Conservation (phyloP, 2,329 filamentous ascomycete species). For the Xylaria hypoxylon region DNA sequence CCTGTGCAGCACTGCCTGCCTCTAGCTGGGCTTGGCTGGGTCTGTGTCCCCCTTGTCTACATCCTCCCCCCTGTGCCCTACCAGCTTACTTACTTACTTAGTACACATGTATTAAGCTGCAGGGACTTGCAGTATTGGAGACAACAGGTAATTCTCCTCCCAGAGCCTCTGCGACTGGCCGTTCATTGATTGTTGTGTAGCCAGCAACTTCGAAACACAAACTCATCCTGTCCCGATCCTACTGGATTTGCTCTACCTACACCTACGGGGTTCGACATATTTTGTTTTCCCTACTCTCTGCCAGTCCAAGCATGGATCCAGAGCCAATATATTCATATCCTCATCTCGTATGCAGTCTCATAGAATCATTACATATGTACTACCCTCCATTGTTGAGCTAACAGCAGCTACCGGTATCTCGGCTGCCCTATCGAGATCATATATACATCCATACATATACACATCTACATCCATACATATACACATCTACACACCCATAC, state of each 20-base stretch:
- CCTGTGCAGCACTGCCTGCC: conserved; percentile 13
- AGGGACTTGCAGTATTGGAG: conserved; percentile 6
- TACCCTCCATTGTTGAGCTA: conserved; percentile 12
- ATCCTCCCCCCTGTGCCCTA: conserved; percentile 4
- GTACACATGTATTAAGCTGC: conserved; percentile 21
- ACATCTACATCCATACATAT: background rate
- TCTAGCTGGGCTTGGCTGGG: conserved; percentile 13
- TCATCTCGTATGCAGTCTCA: conserved; percentile 22
- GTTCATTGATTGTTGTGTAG: conserved; percentile 10
- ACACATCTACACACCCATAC: background rate
- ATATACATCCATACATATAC: background rate
- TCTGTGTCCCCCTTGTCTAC: conserved; percentile 22
- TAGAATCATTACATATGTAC: conserved; percentile 19
- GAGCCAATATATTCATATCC: conserved; percentile 22
- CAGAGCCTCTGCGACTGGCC: conserved; percentile 17
- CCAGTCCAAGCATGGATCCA: conserved; percentile 24
- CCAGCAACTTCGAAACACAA: conserved; percentile 22
- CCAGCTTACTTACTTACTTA: conserved; percentile 18
- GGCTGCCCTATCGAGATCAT: conserved; percentile 7
- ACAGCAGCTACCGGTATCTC: conserved; percentile 1
- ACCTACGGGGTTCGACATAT: conserved; percentile 7
- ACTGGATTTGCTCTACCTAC: background rate
- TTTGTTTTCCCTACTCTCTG: conserved; percentile 1
- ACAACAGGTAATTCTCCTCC: background rate
- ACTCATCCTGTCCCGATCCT: conserved; percentile 10